These are phyloP conservation scores for Limnanthes douglasii DNA, from an alignment of 345 rosid species.

Conservation along the genomic window DNA sequence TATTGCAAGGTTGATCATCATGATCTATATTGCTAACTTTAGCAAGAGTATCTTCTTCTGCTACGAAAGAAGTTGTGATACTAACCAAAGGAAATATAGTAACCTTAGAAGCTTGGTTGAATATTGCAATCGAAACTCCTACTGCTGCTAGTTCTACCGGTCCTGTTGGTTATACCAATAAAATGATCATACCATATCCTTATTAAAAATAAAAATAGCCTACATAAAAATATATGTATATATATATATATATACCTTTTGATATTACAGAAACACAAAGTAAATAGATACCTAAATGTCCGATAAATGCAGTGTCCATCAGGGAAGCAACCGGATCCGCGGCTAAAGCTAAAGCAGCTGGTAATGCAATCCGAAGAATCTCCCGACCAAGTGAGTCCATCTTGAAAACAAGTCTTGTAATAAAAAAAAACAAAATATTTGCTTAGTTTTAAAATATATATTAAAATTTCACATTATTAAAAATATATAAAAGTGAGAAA, in stretches of 20 bases:
- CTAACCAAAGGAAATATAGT: slow-evolving; percentile 83
- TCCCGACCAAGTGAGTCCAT: slow-evolving; percentile 65
- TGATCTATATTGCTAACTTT: slow-evolving; percentile 20
- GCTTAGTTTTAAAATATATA: too few relatives aligned
- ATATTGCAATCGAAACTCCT: slow-evolving; percentile 89
- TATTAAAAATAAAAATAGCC: too few relatives aligned
- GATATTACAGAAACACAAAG: too few relatives aligned
- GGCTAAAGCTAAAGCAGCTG: slow-evolving; percentile 89
- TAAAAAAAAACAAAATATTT: too few relatives aligned
- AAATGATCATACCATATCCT: too few relatives aligned
- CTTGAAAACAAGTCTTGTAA: slow-evolving; percentile 51
- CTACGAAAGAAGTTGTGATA: slow-evolving; percentile 91
- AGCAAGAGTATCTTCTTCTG: slow-evolving; percentile 73
- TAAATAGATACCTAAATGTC: too few relatives aligned
- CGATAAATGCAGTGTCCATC: slow-evolving; percentile 83
- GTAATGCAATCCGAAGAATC: slow-evolving; percentile 70
- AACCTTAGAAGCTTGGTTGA: slow-evolving; percentile 88
- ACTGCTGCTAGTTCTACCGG: slow-evolving; percentile 91
- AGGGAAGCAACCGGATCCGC: slow-evolving; percentile 90
- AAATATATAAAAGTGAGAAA: not conserved
- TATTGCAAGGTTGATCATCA: slow-evolving; percentile 2
- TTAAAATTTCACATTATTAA: not conserved
- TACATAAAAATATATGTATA: too few relatives aligned
- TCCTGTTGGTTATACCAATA: too few relatives aligned
- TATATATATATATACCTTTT: too few relatives aligned